Evolutionary conservation across 495 filamentous ascomycete genomes (phyloP).

Genomic region (Talaromyces trachyspermus): DNA sequence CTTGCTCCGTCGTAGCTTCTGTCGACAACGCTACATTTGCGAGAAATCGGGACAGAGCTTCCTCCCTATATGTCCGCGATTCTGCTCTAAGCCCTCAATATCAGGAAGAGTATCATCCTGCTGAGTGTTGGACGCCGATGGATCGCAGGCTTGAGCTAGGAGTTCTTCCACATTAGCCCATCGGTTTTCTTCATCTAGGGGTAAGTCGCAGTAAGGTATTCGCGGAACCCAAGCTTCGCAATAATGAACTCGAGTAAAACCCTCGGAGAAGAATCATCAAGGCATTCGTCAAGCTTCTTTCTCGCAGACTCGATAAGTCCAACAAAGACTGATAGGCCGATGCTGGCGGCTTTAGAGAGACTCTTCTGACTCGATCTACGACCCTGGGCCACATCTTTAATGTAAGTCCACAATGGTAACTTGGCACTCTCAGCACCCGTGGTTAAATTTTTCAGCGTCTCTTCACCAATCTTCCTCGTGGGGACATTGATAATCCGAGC

Average conservation of each 20-base stretch:
- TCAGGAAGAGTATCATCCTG: conserved; percentile 65
- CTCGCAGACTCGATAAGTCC: conserved; percentile 54
- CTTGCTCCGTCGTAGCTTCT: conserved; percentile 56
- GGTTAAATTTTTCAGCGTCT: conserved; percentile 66
- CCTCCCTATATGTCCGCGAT: conserved; percentile 52
- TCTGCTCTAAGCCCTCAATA: conserved; percentile 72
- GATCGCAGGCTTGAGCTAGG: conserved; percentile 66
- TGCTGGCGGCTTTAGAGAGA: conserved; percentile 59
- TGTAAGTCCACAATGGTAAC: conserved; percentile 63
- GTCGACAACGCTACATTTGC: conserved; percentile 83
- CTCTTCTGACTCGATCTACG: conserved; percentile 57
- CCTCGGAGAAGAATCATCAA: conserved; percentile 46
- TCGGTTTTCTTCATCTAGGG: conserved; percentile 68
- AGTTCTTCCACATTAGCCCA: conserved; percentile 95
- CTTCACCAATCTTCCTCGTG: conserved; percentile 71
- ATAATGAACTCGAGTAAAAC: conserved; percentile 71
- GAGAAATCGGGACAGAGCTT: conserved; percentile 71
- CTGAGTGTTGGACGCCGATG: conserved; percentile 25
- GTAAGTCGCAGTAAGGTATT: conserved; percentile 63
- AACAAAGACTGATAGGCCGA: conserved; percentile 53
- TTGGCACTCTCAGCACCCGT: conserved; percentile 63
- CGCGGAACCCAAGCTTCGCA: conserved; percentile 63
- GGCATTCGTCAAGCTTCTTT: conserved; percentile 48
- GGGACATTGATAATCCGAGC: conserved; percentile 83
- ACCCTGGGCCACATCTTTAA: conserved; percentile 65